phyloP scores from a whole-genome alignment of 108 stramenopile genomes.

The Epipyxis sp. region DNA sequence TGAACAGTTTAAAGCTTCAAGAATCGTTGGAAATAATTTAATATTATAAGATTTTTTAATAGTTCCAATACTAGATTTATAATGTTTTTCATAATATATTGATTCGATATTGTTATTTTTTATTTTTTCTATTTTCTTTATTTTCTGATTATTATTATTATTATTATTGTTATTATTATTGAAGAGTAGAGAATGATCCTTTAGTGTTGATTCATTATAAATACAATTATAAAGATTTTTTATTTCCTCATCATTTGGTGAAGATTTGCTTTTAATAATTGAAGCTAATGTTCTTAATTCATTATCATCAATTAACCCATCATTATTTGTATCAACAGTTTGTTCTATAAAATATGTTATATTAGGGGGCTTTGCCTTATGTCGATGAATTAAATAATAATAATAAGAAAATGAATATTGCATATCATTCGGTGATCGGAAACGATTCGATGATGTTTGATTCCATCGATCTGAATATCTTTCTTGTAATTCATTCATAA shows the following conservation, averaged over 20 bases:
- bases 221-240: constrained; percentile 33
- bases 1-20: background rate
- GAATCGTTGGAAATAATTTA: background rate
- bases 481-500: constrained; percentile 41
- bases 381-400: constrained; percentile 45
- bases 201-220: background rate
- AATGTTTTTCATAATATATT: background rate
- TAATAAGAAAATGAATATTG: constrained; percentile 57
- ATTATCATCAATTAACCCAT: constrained; percentile 38
- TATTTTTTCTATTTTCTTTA: too few relatives aligned
- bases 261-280: constrained; percentile 12
- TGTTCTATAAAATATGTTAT: constrained; percentile 14
- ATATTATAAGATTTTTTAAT: background rate
- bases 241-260: constrained; percentile 8
- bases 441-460: constrained; percentile 40
- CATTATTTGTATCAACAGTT: constrained; percentile 48
- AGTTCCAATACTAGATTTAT: background rate
- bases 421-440: constrained; percentile 48
- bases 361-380: background rate
- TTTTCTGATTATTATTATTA: too few relatives aligned
- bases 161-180: background rate
- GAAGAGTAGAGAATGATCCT: background rate
- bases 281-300: constrained; percentile 42
- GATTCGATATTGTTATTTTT: too few relatives aligned
- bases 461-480: constrained; percentile 39